These are phyloP conservation scores for Saururus chinensis DNA, from an alignment of 164 flowering plant species.

Conservation along the genomic window DNA sequence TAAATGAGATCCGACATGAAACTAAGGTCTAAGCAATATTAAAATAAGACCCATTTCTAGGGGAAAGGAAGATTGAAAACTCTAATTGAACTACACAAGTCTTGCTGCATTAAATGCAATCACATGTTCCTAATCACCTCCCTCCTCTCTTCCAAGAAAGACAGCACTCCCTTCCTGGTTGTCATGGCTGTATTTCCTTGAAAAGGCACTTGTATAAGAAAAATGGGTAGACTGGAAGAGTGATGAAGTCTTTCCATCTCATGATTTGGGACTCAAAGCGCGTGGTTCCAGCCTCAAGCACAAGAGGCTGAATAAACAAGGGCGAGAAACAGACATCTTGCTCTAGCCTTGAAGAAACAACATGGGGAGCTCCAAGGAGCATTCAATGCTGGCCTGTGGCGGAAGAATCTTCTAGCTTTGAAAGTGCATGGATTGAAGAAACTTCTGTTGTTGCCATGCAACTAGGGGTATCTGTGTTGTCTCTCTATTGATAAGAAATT, in stretches of 20 bases:
- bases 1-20: conserved; percentile 7
- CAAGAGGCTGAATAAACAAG: conserved; percentile 1
- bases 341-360: conserved; percentile 2
- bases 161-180: conserved; percentile 8
- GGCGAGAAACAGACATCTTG: conserved; percentile 10
- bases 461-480: too few species aligned
- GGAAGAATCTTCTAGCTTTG: conserved; percentile 7
- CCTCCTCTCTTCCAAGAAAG: conserved; percentile 7
- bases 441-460: too few species aligned
- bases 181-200: background rate
- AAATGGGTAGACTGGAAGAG: too few species aligned
- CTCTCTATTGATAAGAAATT: too few species aligned
- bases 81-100: conserved; percentile 4
- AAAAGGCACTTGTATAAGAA: background rate
- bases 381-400: conserved; percentile 4
- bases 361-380: conserved; percentile 7
- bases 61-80: conserved; percentile 6
- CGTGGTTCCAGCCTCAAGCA: conserved; percentile 5
- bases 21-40: conserved; percentile 6
- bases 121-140: conserved; percentile 5
- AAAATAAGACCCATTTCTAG: background rate
- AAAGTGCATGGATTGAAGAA: too few species aligned
- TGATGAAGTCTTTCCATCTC: too few species aligned
- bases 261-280: background rate
- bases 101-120: conserved; percentile 7